These are phyloP conservation scores for Rhizopogon vesiculosus DNA, from an alignment of 768 basidiomycete genomes.

Conservation along the genomic window DNA sequence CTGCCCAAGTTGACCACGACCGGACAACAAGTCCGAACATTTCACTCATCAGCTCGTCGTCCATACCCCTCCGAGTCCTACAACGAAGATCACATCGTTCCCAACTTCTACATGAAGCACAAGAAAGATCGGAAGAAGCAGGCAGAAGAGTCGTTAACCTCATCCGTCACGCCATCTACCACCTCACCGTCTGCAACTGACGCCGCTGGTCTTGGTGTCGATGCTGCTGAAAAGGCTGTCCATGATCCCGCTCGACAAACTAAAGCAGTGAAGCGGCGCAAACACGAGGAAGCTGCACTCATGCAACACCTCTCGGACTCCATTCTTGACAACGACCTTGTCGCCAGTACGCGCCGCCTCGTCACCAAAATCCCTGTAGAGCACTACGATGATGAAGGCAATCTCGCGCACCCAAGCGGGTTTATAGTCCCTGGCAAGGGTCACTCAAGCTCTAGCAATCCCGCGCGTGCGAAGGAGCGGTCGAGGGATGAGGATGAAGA, in stretches of 20 bases:
- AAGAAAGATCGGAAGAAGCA: conserved; percentile 13
- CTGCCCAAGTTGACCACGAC: background rate
- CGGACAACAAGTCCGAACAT: conserved; percentile 14
- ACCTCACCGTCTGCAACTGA: conserved; percentile 6
- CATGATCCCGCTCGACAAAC: conserved; percentile 6
- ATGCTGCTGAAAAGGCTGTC: background rate
- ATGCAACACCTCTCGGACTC: conserved; percentile 19
- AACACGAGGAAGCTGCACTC: conserved; percentile 12
- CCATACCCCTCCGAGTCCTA: conserved; percentile 20
- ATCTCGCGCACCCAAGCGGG: conserved; percentile 21
- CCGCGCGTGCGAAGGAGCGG: conserved; percentile 19
- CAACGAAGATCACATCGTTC: conserved; percentile 16
- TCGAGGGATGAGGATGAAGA: conserved; percentile 18
- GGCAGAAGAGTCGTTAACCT: background rate
- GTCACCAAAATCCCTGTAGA: conserved; percentile 24
- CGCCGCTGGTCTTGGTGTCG: background rate
- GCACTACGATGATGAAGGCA: conserved; percentile 13
- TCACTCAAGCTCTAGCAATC: conserved; percentile 18
- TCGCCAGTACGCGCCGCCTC: conserved; percentile 24
- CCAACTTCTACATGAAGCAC: conserved; percentile 23
- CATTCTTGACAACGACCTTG: conserved; percentile 17
- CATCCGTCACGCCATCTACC: conserved; percentile 3
- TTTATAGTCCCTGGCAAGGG: conserved; percentile 27
- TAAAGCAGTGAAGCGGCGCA: background rate
- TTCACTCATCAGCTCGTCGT: conserved; percentile 17